Evolutionary conservation across 192 early-diverging fungal species (phyloP).

Genomic region (Podila verticillata): DNA sequence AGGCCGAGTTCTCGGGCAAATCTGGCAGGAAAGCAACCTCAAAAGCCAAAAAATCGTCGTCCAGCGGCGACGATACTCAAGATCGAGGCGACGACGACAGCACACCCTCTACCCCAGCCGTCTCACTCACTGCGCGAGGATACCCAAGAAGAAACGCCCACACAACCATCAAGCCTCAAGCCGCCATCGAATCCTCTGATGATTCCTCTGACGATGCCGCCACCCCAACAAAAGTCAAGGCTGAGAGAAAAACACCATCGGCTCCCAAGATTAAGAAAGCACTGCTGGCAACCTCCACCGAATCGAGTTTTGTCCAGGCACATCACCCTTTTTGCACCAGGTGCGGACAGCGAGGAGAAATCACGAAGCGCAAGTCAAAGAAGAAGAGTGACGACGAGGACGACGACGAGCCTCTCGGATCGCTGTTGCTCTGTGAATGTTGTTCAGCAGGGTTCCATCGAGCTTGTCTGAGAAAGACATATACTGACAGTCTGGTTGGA

Average conservation of each 20-base stretch:
- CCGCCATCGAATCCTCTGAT: conserved; percentile 28
- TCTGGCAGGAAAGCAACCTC: conserved; percentile 10
- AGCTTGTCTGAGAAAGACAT: conserved; percentile 30
- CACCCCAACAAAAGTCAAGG: conserved; percentile 11
- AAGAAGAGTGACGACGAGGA: conserved; percentile 51
- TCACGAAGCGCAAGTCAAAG: conserved; percentile 44
- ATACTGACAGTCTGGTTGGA: conserved; percentile 25
- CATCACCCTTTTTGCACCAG: conserved; percentile 47
- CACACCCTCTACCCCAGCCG: conserved; percentile 17
- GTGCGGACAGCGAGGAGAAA: conserved; percentile 41
- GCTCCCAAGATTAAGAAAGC: conserved; percentile 36
- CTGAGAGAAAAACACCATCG: conserved; percentile 22
- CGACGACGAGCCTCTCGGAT: conserved; percentile 42
- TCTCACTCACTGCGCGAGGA: conserved; percentile 27
- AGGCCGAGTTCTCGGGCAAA: conserved; percentile 18
- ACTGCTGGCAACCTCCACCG: conserved; percentile 29
- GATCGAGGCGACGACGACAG: conserved; percentile 23
- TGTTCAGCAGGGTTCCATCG: conserved; percentile 50
- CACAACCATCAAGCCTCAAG: conserved; percentile 17
- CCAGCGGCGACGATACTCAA: conserved; percentile 41
- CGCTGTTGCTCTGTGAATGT: conserved; percentile 48
- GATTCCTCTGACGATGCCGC: conserved; percentile 35
- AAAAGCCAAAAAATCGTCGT: conserved; percentile 32
- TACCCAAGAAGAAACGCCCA: conserved; percentile 24
- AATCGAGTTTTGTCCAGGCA: conserved; percentile 39